phyloP scores from a whole-genome alignment of 305 asterid genomes.

The Fraxinus angustifolia region DNA sequence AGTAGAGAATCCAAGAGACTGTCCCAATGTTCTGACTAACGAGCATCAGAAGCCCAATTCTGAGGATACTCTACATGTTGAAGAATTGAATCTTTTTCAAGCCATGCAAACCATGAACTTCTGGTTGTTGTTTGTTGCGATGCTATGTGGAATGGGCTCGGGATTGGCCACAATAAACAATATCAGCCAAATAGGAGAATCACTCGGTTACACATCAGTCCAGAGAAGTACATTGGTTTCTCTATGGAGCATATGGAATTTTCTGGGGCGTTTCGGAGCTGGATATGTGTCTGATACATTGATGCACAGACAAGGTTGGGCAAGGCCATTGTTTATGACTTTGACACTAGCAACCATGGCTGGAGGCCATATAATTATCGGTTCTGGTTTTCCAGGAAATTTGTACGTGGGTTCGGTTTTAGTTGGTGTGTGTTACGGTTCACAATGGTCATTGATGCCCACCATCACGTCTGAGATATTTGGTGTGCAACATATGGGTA shows the following conservation, averaged over 20 bases:
- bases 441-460: slow-evolving; percentile 87
- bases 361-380: slow-evolving; percentile 51
- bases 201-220: slow-evolving; percentile 48
- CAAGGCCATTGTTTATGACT: slow-evolving; percentile 59
- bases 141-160: slow-evolving; percentile 85
- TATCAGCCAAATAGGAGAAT: slow-evolving; percentile 76
- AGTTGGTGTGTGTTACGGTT: slow-evolving; percentile 65
- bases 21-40: slow-evolving; percentile 4
- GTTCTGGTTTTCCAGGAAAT: slow-evolving; percentile 58
- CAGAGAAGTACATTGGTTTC: slow-evolving; percentile 65
- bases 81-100: slow-evolving; percentile 51
- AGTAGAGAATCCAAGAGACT: slow-evolving; percentile 1
- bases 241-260: slow-evolving; percentile 81
- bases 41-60: slow-evolving; percentile 24
- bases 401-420: slow-evolving; percentile 56
- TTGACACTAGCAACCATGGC: slow-evolving; percentile 58
- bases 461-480: slow-evolving; percentile 72
- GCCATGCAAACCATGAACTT: slow-evolving; percentile 63
- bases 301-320: slow-evolving; percentile 50
- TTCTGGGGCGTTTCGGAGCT: slow-evolving; percentile 67
- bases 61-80: slow-evolving; percentile 19
- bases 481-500: slow-evolving; percentile 79
- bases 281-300: slow-evolving; percentile 56
- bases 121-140: slow-evolving; percentile 74
- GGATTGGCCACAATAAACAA: slow-evolving; percentile 74